A percentile compares a stretch with the other conserved stretches of the same genome.
These are phyloP conservation scores for Entonaema liquescens DNA, from an alignment of 495 filamentous ascomycete species.

Conservation along the genomic window DNA sequence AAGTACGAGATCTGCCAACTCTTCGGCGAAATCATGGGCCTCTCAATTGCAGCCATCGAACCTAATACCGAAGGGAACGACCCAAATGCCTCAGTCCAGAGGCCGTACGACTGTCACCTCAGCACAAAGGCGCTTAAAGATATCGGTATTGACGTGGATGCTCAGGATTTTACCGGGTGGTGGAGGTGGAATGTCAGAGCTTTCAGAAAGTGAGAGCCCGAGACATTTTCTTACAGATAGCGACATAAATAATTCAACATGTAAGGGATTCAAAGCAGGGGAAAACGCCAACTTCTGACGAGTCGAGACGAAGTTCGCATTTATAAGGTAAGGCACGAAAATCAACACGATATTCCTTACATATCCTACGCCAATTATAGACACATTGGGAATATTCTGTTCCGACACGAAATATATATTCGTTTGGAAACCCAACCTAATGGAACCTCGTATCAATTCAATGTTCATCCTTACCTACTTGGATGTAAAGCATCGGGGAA, in stretches of 20 bases:
- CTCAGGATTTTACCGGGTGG: slow-evolving; percentile 82
- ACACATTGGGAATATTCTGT: background rate
- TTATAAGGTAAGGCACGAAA: background rate
- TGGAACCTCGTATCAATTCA: background rate
- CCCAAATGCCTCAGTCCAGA: slow-evolving; percentile 74
- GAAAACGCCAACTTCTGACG: background rate
- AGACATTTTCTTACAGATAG: slow-evolving; percentile 14
- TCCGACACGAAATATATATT: slow-evolving; percentile 3
- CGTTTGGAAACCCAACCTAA: background rate
- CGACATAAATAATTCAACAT: slow-evolving; percentile 7
- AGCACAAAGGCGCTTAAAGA: slow-evolving; percentile 79
- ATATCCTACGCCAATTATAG: background rate
- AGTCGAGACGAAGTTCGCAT: background rate
- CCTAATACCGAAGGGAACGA: slow-evolving; percentile 79
- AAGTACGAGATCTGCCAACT: slow-evolving; percentile 91
- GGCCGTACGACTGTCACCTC: slow-evolving; percentile 90
- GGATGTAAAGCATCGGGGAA: background rate
- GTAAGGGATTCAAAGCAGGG: slow-evolving; percentile 2
- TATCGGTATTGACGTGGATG: slow-evolving; percentile 77
- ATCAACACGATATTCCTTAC: background rate
- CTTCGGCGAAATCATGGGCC: slow-evolving; percentile 81
- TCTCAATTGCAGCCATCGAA: slow-evolving; percentile 74
- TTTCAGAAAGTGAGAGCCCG: slow-evolving; percentile 52
- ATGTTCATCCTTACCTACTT: background rate
- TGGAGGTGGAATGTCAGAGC: slow-evolving; percentile 69